Base-by-base conservation (phyloP, 169 alveolate genomes). In the Condylostoma magnum region DNA sequence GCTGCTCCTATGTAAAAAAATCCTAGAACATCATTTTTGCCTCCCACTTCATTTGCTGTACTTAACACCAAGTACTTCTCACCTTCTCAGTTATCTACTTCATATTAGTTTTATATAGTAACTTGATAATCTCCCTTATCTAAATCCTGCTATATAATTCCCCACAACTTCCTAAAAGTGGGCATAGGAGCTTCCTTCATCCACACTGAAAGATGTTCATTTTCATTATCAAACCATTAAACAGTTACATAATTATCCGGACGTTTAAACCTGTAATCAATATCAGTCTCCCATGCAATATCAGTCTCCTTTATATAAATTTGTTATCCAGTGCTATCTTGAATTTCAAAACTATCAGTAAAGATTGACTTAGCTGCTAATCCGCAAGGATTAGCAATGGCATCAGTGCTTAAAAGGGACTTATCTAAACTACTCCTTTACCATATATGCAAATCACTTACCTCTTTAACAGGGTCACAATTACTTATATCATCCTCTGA, bases 151-250 rank as follows among this genome's bases (percentile, higher is more conserved):
- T 83, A 72, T 31, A 83, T 83, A 31, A 44, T 52, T 8, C 87
- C 90, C 78, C 84, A 83, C 20, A 77, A 63, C 51, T 78, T 83
- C 43, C 86, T 67, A 69, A 83, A 83, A 60, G 72, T 69, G 18
- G 90, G 81, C 31, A 83, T 12, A 4, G 82, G 84, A 22, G 90
- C 84, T 0, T 80, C 75, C 46, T 86, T 77, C 86, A 83, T 78
- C 90, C 90, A 83, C 20, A 76, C 84, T 44, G 78, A 78, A 52
- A 83, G 77, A 37, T 74, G 79, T 41, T 80, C 71, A 60, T 75
- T 71, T 56, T 75, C 82, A 27, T 69, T 79, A 48, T 77, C 63
- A 6, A n/a, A 50, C 84, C 88, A 81, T 33, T 81, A 69, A 10
- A 18, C 67, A 10, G 10, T 31, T 25, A 30, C 12, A n/a, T 12